A percentile compares a stretch with the other conserved stretches of the same genome.
These are phyloP conservation scores for Calycina marina DNA, from an alignment of 2,329 filamentous ascomycete genomes.

Conservation along the genomic window DNA sequence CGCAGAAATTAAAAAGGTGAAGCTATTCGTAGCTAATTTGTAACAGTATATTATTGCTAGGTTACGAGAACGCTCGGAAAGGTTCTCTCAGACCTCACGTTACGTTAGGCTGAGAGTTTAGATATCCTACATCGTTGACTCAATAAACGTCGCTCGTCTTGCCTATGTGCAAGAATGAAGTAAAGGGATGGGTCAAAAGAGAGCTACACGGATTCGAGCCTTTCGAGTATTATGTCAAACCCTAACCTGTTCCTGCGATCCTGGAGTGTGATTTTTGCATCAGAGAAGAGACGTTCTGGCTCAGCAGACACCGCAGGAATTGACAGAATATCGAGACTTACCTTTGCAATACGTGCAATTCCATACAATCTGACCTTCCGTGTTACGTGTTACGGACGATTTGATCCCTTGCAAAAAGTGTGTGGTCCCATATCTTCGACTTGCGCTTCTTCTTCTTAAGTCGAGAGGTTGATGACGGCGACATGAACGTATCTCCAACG, in stretches of 20 bases:
- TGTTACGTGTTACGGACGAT: neutral
- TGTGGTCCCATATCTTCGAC: neutral
- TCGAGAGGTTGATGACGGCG: neutral
- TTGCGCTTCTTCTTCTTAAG: neutral
- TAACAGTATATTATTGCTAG: no score
- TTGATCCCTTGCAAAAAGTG: neutral
- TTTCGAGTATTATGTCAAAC: no score
- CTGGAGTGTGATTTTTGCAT: neutral
- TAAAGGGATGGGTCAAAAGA: no score
- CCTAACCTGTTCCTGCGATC: neutral
- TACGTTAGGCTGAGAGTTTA: no score
- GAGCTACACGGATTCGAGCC: no score
- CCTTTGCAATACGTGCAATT: neutral
- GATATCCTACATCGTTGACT: no score
- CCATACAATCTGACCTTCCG: slow-evolving; percentile 1
- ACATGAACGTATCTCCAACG: neutral
- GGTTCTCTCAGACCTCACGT: no score
- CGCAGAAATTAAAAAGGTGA: no score
- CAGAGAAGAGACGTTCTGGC: neutral
- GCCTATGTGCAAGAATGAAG: no score
- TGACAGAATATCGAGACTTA: neutral
- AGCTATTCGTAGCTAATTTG: no score
- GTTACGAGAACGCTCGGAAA: no score
- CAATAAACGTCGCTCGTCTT: no score
- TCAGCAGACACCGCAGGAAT: neutral